Base-by-base conservation (phyloP, 1,139 yeast species). In the Geotrichum citri-aurantii region DNA sequence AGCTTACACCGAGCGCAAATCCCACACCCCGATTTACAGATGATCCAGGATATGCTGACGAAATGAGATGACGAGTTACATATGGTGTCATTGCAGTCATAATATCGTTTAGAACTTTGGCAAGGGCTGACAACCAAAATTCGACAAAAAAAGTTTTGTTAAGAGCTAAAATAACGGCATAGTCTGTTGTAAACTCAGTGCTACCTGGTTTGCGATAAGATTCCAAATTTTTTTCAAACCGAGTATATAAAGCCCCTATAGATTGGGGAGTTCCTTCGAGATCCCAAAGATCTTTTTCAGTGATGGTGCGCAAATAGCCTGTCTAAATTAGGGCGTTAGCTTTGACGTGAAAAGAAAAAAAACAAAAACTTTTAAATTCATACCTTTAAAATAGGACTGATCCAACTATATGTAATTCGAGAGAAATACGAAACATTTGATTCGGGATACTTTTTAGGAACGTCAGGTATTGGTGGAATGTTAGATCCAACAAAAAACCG, bases 281-380 rank as follows among this genome's bases (percentile, higher is more conserved):
- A 50, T 73, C 73, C 71, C 76, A 86, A 59, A 87, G 70, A 70
- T 88, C 95, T 58, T 81, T 79, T 3, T 84, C 81, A 56, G 81
- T 82, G 42, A 88, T 71, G 0, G 89, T 84, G 66, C 95, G 77
- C 60, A 78, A 77, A 68, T 86, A 88, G 1, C 95, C 95, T 2
- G 68, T 64, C 71, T 67, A 52, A 23, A 24, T 19, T 2, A 23
- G 19, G 14, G 3, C 14, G 50, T 48, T 26, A 46, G 21, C 2
- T 12, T 6, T 21, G 31, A 33, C 6, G 14, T 1, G 17, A 27
- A 26, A 12, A 5, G 8, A 48, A 10, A 5, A 27, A 26, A n/a
- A 26, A 17, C 12, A 12, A 10, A 14, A 29, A 19, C 4, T 21
- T 21, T 31, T 1, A n/a, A 6, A 50, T 48, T 19, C 37, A 37